These are phyloP conservation scores for Solanum pinnatisectum DNA, from an alignment of 257 asterid genomes.

Conservation along the genomic window DNA sequence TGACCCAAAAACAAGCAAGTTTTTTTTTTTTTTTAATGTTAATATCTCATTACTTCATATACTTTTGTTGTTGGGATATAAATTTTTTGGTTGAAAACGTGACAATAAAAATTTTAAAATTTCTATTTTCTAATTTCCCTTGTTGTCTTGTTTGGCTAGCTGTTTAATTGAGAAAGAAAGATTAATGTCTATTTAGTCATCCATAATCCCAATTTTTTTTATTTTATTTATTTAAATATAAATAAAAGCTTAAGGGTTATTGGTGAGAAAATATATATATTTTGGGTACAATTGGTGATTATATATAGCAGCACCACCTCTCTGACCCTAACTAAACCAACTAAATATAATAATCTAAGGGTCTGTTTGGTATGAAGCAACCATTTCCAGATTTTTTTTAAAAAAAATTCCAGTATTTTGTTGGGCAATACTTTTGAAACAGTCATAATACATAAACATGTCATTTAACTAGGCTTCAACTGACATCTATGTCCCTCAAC, in stretches of 20 bases:
- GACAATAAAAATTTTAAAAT: neutral
- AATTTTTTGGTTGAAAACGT: neutral
- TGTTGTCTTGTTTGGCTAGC: neutral
- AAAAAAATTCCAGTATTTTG: neutral
- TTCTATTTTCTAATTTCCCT: neutral
- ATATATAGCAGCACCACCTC: neutral
- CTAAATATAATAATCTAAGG: neutral
- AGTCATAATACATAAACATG: no score
- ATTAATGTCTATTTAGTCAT: neutral
- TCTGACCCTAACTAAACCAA: neutral
- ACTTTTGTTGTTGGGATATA: neutral
- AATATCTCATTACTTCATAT: neutral
- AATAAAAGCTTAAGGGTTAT: neutral
- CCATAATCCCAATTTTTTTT: neutral
- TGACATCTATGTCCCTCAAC: rapidly evolving
- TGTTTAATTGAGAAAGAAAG: neutral
- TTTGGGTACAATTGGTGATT: neutral
- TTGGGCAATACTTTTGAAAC: neutral
- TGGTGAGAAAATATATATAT: neutral
- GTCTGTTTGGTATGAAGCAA: neutral
- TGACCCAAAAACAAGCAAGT: neutral
- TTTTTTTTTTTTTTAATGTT: neutral
- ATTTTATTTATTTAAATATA: neutral
- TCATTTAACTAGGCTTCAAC: no score
- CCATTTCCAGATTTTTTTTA: no score